A percentile compares a stretch with the other conserved stretches of the same genome.
phyloP scores from a whole-genome alignment of 106 monocot genomes.

The Dendrobium catenatum region DNA sequence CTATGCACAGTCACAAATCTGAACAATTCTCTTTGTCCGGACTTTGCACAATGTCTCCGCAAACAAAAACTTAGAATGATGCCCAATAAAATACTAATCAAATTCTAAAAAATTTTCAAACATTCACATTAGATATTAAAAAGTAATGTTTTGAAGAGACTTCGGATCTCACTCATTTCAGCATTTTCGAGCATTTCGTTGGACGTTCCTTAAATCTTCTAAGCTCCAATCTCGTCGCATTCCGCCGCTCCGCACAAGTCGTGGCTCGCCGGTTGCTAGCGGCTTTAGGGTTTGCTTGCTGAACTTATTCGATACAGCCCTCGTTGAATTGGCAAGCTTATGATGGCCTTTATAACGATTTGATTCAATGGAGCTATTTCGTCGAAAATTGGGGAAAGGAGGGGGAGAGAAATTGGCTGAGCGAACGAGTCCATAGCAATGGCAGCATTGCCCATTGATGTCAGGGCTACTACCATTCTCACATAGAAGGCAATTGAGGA shows the following conservation, averaged over 20 bases:
- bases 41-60: no score
- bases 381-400: neutral
- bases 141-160: no score
- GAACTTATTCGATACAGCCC: no score
- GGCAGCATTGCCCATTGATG: neutral
- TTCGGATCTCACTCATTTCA: no score
- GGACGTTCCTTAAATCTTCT: conserved; percentile 17
- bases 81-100: no score
- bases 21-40: no score
- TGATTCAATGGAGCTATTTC: neutral
- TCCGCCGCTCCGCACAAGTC: conserved; percentile 26
- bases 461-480: neutral
- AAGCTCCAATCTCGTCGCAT: conserved; percentile 52
- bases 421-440: conserved; percentile 13
- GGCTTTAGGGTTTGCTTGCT: neutral
- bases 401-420: conserved; percentile 12
- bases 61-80: no score
- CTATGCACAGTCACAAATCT: no score
- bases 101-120: no score
- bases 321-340: no score
- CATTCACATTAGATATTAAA: no score
- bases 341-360: neutral
- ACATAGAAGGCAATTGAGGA: neutral
- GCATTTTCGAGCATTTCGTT: no score
- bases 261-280: conserved; percentile 15